Base-by-base conservation (phyloP, 2,329 filamentous ascomycete species). In the Xylaria sp. region DNA sequence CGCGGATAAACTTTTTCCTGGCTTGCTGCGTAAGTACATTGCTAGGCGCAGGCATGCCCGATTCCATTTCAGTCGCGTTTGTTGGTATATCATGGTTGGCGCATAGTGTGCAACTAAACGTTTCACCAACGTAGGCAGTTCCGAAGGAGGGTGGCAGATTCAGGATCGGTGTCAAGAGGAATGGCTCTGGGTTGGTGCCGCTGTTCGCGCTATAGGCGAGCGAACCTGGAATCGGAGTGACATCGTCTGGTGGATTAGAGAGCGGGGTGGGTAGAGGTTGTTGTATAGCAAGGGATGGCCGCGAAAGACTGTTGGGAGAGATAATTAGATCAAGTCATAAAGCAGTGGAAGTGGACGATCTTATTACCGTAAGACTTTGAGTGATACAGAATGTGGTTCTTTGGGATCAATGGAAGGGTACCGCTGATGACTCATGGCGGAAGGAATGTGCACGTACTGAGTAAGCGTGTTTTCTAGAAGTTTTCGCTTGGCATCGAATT, bases 101-200 rank as follows among this genome's bases (percentile, higher is more conserved):
- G 82, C 94, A 97, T 25, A 98, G 86, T 1, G 95, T 97, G 82
- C 96, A 99, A 72, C 91, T 91, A 82, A 99, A 98, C 0, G 91
- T 94, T 83, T 98, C 94, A 75, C 96, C 96, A 23, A 98, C 95
- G 79, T 98, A 98, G 9, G 95, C 94, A 13, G 93, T 95, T 54
- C 94, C 95, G 79, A 99, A 98, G 0, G 94, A 92, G 18, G 94
- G 91, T 10, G 96, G 95, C 1, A 98, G 90, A 56, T 93, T 96
- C 75, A 98, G 87, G 62, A 90, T 85, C 0, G 89, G 89, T 41
- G 86, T 86, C 71, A 91, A 84, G 68, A 90, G 79, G 78, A 89
- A 89, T 7, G 87, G 85, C 15, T 83, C 80, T 3, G 86, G 83
- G 71, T 88, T 88, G 36, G 85, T 84, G 64, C 78, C 75, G 69